phyloP scores from a whole-genome alignment of 305 asterid species.

The Rubia peregrina region DNA sequence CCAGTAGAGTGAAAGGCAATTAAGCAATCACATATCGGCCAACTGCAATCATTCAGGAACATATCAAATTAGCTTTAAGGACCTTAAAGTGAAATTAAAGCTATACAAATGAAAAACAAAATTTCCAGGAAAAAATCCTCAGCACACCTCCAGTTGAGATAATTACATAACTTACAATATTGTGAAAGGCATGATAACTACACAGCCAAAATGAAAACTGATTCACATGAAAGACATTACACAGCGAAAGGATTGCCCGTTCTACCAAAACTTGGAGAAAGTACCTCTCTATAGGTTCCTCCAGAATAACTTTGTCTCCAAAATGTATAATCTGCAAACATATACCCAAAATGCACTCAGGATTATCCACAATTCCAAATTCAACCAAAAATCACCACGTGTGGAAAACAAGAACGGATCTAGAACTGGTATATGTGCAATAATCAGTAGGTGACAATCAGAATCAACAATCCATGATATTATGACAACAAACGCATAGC shows the following conservation, averaged over 20 bases:
- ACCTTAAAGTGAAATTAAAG: neutral
- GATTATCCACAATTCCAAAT: neutral
- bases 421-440: neutral
- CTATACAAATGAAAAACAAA: neutral
- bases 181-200: neutral
- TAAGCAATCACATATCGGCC: slow-evolving; percentile 93
- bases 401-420: neutral
- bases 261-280: neutral
- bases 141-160: slow-evolving; percentile 4
- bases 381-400: neutral
- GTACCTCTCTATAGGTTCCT: slow-evolving; percentile 89
- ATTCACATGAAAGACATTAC: neutral
- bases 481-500: neutral
- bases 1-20: slow-evolving; percentile 85
- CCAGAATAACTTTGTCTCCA: slow-evolving; percentile 79
- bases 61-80: slow-evolving; percentile 11
- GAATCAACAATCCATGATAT: neutral
- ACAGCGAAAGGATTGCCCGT: neutral
- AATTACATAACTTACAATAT: neutral
- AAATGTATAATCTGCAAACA: slow-evolving; percentile 66
- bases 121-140: neutral
- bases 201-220: neutral
- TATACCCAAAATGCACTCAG: slow-evolving; percentile 6
- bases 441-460: neutral
- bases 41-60: slow-evolving; percentile 39